Percentiles rank a stretch among this genome's conserved stretches.
phyloP scores from a whole-genome alignment of 495 filamentous ascomycete genomes.

The Cladorrhinum samala region DNA sequence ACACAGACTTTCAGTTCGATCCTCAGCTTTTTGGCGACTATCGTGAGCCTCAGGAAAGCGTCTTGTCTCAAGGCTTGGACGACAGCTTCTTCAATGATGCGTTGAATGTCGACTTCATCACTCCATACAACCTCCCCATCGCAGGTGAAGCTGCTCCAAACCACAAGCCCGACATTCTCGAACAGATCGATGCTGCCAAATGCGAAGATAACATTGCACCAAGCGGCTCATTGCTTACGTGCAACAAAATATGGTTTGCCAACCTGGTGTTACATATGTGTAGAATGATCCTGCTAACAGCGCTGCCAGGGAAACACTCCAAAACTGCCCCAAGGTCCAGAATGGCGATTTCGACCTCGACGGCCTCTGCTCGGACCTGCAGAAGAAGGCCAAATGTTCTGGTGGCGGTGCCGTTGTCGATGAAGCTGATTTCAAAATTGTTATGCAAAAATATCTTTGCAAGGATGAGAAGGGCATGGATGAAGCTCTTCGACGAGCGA shows the following conservation, averaged over 20 bases:
- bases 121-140: conserved; percentile 63
- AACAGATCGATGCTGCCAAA: conserved; percentile 66
- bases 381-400: conserved; percentile 92
- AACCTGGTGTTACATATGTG: conserved; percentile 7
- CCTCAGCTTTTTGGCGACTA: conserved; percentile 90
- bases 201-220: conserved; percentile 64
- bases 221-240: conserved; percentile 57
- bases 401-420: conserved; percentile 88
- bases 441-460: conserved; percentile 56
- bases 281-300: conserved; percentile 11
- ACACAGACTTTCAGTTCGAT: conserved; percentile 85
- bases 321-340: conserved; percentile 78
- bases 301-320: conserved; percentile 76
- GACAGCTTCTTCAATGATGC: conserved; percentile 56
- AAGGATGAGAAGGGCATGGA: conserved; percentile 12
- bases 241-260: conserved; percentile 87
- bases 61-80: conserved; percentile 35
- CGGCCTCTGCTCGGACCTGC: conserved; percentile 84
- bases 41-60: conserved; percentile 78
- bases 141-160: conserved; percentile 32
- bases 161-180: conserved; percentile 63
- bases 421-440: conserved; percentile 77
- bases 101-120: conserved; percentile 70
- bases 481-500: no score
- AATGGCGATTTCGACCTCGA: conserved; percentile 90